Evolutionary conservation across 345 rosid species (phyloP), one percentile per base, ranked within the genome.

Genomic region (Euclidium syriacum): DNA sequence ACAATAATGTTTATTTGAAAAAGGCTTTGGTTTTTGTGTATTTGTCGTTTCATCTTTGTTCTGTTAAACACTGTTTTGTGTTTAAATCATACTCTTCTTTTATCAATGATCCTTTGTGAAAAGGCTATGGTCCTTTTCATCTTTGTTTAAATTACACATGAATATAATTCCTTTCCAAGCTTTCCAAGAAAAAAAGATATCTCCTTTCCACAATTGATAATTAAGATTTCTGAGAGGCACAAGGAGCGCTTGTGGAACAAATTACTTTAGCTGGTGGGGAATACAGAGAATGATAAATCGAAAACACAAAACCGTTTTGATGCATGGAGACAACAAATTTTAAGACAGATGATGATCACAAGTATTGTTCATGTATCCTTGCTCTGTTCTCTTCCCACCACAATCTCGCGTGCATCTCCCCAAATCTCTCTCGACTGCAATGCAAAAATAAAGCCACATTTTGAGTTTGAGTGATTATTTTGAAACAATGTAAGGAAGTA

Each of bases 331-430:
- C 65, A n/a, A n/a, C 9, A 34, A 16, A 34, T 19, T 29, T 33
- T 3, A 61, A 47, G 39, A 58, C 22, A 43, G 17, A 70, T 50
- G 65, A 14, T 34, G 15, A 64, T 88, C 64, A 87, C 78, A 94
- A 80, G 88, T 85, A 94, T 15, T 81, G 95, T 72, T 89, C 87
- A 26, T 89, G 96, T 77, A 94, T 85, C 83, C 99, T 80, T 41
- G 88, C 90, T 38, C 96, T 78, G 68, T 94, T 94, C 77, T 94
- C 96, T 77, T 94, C 99, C 99, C 99, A 94, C 99, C 99, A 89
- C 5, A 94, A 16, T 61, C 91, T 83, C 33, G 99, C 99, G 38
- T 94, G 99, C 90, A 85, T 78, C 81, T 94, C 99, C 48, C 96
- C 95, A 0, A 94, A 94, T 80, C 62, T 85, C 66, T 94, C 97